Conservation (phyloP, 352 stramenopile species). For the Pilasporangium apinafurcum region DNA sequence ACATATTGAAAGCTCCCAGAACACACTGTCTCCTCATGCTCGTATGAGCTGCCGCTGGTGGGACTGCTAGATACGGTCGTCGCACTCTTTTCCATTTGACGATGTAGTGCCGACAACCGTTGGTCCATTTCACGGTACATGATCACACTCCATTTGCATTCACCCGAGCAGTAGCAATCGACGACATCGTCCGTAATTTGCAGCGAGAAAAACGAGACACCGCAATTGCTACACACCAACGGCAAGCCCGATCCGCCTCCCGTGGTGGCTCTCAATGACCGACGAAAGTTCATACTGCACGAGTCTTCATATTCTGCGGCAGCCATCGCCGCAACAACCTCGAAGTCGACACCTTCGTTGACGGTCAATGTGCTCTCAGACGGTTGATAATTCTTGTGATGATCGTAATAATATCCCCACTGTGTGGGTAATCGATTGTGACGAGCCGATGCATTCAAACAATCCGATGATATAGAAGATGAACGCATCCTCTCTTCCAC, state of each 20-base stretch:
- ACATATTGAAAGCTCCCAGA: conserved; percentile 14
- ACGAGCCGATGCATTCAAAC: too few relatives aligned
- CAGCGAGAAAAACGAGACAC: conserved; percentile 77
- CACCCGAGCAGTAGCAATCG: conserved; percentile 80
- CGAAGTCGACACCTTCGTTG: conserved; percentile 34
- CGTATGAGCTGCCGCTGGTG: neutral
- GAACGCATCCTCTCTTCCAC: too few relatives aligned
- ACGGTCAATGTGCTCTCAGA: conserved; percentile 8
- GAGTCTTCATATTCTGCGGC: conserved; percentile 16
- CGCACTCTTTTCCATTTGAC: too few relatives aligned
- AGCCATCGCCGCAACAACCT: conserved; percentile 26
- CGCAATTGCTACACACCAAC: conserved; percentile 77
- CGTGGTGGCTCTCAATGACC: neutral
- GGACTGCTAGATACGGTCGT: conserved; percentile 2
- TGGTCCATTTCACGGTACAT: conserved; percentile 80
- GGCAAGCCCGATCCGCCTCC: conserved; percentile 53
- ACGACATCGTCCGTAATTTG: conserved; percentile 53
- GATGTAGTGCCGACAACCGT: conserved; percentile 46
- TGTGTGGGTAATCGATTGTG: too few relatives aligned
- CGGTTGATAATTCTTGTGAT: too few relatives aligned
- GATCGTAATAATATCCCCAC: too few relatives aligned
- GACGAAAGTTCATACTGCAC: conserved; percentile 5
- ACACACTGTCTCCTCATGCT: neutral
- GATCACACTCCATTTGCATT: conserved; percentile 88
- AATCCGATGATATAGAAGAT: too few relatives aligned